Percentiles rank a stretch among this genome's conserved stretches.
These are phyloP conservation scores for Coniochaeta sp. DNA, from an alignment of 2,329 filamentous ascomycete species.

Conservation along the genomic window DNA sequence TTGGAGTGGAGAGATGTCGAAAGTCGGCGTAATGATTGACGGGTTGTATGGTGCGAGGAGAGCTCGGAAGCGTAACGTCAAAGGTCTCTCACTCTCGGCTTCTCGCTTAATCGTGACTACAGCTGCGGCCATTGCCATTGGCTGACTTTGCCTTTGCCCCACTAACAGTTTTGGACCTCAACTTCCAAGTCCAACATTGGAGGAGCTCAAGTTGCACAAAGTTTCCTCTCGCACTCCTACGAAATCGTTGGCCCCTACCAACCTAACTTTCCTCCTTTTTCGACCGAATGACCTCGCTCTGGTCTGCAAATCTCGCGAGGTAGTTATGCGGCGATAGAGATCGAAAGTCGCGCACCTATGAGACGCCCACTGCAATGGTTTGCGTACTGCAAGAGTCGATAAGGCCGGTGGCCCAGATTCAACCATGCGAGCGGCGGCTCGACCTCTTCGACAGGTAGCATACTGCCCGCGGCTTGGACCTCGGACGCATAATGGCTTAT, in stretches of 20 bases:
- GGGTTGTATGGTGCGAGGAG: background rate
- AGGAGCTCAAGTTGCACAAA: background rate
- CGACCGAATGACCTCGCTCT: background rate
- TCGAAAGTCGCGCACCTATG: background rate
- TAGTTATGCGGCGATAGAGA: background rate
- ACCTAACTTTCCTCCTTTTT: background rate
- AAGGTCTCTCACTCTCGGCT: conserved; percentile 1
- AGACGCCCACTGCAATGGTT: background rate
- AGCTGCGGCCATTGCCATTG: background rate
- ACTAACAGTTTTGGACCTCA: background rate
- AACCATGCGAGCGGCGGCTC: conserved; percentile 4
- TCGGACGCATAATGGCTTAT: background rate
- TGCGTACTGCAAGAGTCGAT: conserved; percentile 3
- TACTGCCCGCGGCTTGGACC: background rate
- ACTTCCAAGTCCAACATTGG: background rate
- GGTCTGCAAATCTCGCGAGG: background rate
- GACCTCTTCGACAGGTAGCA: conserved; percentile 3
- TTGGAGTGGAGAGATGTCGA: conserved; percentile 4
- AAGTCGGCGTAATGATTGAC: background rate
- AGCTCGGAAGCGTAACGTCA: background rate
- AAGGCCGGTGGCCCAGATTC: conserved; percentile 2
- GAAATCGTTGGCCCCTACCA: background rate
- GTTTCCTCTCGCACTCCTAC: background rate
- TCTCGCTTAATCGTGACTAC: background rate
- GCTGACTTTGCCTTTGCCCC: background rate